phyloP scores from a whole-genome alignment of 768 basidiomycete genomes.

The Gloeophyllum trabeum region DNA sequence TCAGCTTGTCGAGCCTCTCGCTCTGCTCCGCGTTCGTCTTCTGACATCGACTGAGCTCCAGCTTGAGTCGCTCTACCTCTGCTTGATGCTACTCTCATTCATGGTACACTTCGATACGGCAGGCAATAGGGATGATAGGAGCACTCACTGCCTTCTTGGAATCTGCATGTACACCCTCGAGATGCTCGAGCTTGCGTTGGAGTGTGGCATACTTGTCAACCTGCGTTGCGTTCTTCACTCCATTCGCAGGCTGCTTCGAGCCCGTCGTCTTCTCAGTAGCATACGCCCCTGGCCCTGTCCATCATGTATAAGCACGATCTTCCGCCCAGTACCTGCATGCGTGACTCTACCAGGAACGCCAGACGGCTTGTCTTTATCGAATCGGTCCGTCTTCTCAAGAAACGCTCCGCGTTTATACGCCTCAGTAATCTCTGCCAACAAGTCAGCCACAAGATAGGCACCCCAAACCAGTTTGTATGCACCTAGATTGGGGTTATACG shows the following conservation, averaged over 20 bases:
- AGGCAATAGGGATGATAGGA: neutral
- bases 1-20: constrained; percentile 48
- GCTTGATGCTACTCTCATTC: constrained; percentile 42
- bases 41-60: constrained; percentile 39
- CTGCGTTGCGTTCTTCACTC: constrained; percentile 5
- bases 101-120: constrained; percentile 1
- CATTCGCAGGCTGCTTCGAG: constrained; percentile 16
- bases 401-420: constrained; percentile 48
- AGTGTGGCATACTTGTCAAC: constrained; percentile 42
- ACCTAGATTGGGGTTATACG: constrained; percentile 34
- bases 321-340: too few relatives aligned
- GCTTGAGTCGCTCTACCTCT: constrained; percentile 47
- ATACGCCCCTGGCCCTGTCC: constrained; percentile 23
- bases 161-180: constrained; percentile 51
- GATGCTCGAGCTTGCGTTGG: constrained; percentile 51
- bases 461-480: constrained; percentile 1
- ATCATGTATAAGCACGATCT: too few relatives aligned
- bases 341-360: constrained; percentile 36
- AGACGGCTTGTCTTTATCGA: constrained; percentile 29
- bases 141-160: constrained; percentile 51
- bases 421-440: constrained; percentile 28
- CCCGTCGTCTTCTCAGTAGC: constrained; percentile 13
- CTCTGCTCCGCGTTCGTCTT: constrained; percentile 35
- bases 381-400: constrained; percentile 44
- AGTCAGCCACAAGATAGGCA: neutral